Percentiles rank a stretch among this genome's conserved stretches.
Conservation (phyloP, 2,329 filamentous ascomycete species). For the Fusarium nanum region DNA sequence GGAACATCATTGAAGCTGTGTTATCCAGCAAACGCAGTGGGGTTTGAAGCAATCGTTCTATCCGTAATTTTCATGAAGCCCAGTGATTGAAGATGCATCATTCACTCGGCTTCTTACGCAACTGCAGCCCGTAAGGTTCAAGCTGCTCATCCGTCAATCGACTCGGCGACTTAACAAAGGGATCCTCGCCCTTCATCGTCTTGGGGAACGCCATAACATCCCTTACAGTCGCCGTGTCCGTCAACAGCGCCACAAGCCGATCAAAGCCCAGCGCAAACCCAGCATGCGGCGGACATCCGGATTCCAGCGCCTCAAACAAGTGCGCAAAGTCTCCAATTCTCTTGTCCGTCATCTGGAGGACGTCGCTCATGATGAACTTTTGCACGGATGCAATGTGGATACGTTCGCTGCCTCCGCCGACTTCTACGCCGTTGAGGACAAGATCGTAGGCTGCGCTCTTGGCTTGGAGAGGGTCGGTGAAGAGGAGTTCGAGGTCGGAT, state of each 20-base stretch:
- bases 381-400: constrained; percentile 89
- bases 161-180: constrained; percentile 82
- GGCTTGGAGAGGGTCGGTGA: constrained; percentile 76
- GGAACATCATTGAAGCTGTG: not conserved
- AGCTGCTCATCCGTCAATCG: constrained; percentile 69
- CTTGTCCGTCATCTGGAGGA: constrained; percentile 80
- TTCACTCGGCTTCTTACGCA: constrained; percentile 18
- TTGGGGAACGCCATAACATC: constrained; percentile 99
- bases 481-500: constrained; percentile 78
- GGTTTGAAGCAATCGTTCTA: not conserved
- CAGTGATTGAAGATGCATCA: not conserved
- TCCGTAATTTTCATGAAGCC: not conserved
- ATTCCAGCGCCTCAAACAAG: constrained; percentile 81
- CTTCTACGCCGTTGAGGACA: constrained; percentile 93
- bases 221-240: constrained; percentile 79
- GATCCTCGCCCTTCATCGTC: constrained; percentile 87
- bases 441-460: constrained; percentile 94
- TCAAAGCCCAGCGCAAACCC: constrained; percentile 95
- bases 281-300: constrained; percentile 93
- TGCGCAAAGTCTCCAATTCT: constrained; percentile 86
- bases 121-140: constrained; percentile 59
- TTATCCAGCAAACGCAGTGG: not conserved
- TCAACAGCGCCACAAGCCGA: constrained; percentile 82
- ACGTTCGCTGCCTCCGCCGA: constrained; percentile 91
- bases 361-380: constrained; percentile 83